Conservation (phyloP, 1,139 yeast species). For the Saccharomycopsis hybrid region DNA sequence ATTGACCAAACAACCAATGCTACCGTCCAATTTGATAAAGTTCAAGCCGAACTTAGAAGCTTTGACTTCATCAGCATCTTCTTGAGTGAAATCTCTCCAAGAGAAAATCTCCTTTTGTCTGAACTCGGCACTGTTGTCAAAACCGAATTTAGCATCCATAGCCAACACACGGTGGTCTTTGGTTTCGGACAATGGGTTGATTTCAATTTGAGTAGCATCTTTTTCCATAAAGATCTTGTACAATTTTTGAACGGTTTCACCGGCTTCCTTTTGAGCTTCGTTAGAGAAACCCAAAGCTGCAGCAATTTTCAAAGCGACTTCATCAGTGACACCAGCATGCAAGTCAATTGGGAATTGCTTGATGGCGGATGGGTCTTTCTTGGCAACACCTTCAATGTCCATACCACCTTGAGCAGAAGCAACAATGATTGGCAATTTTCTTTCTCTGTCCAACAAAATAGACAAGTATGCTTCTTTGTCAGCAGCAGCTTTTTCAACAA, state of each 20-base stretch:
- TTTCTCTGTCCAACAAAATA: conserved; percentile 87
- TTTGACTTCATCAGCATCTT: conserved; percentile 94
- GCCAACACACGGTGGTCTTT: conserved; percentile 86
- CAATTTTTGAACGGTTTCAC: conserved; percentile 76
- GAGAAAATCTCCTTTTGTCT: conserved; percentile 92
- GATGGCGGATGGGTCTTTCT: conserved; percentile 85
- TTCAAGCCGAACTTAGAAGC: conserved; percentile 88
- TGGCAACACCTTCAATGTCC: conserved; percentile 99
- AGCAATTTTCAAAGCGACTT: conserved; percentile 72
- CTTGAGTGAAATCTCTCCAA: conserved; percentile 97
- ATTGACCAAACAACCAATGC: conserved; percentile 96
- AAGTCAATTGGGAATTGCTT: conserved; percentile 79
- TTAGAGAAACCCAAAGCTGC: conserved; percentile 72
- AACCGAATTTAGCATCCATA: conserved; percentile 98
- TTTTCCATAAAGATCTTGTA: conserved; percentile 83
- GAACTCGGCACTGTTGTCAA: conserved; percentile 93
- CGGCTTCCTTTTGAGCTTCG: conserved; percentile 80
- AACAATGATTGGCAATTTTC: conserved; percentile 87
- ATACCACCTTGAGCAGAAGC: conserved; percentile 99
- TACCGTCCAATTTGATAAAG: conserved; percentile 96
- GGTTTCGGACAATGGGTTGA: conserved; percentile 96
- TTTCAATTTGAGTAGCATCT: conserved; percentile 98
- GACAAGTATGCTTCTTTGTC: conserved; percentile 94
- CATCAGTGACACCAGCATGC: conserved; percentile 73
- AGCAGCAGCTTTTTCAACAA: conserved; percentile 92